Evolutionary conservation across 805 yeast species (phyloP).

Genomic region (Dipodascus albidus): DNA sequence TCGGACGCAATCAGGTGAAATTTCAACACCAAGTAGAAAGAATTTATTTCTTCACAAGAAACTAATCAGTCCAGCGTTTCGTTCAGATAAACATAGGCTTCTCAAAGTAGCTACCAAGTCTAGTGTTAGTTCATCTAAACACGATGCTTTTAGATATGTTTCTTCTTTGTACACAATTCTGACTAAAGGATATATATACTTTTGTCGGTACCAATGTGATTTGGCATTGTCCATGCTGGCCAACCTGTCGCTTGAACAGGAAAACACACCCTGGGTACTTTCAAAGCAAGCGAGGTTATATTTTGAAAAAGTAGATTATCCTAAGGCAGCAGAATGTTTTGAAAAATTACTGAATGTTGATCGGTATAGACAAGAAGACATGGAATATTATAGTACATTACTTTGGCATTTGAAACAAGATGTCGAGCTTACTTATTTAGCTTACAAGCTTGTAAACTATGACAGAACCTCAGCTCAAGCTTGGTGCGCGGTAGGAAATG

Average conservation of each 20-base stretch:
- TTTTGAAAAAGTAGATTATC: slow-evolving; percentile 80
- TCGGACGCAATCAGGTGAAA: not conserved
- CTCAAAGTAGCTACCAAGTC: not conserved
- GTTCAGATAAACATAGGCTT: not conserved
- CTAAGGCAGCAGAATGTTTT: slow-evolving; percentile 58
- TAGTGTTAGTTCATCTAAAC: not conserved
- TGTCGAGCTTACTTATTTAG: slow-evolving; percentile 64
- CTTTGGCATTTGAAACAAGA: slow-evolving; percentile 88
- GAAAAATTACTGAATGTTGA: slow-evolving; percentile 52
- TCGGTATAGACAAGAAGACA: slow-evolving; percentile 70
- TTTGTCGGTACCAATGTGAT: slow-evolving; percentile 60
- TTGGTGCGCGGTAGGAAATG: slow-evolving; percentile 88
- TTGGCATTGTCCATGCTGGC: slow-evolving; percentile 64
- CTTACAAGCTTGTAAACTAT: slow-evolving; percentile 65
- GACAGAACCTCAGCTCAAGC: slow-evolving; percentile 64
- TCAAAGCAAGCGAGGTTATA: slow-evolving; percentile 70
- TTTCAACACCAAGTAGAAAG: not conserved
- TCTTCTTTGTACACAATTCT: slow-evolving; percentile 40
- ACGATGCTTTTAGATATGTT: slow-evolving; percentile 27
- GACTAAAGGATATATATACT: slow-evolving; percentile 51
- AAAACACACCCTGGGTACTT: slow-evolving; percentile 74
- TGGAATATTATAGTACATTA: slow-evolving; percentile 84
- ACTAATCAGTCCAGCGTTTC: not conserved
- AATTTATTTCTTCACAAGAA: not conserved
- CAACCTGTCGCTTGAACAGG: slow-evolving; percentile 49